Conservation (phyloP, 1,139 yeast genomes). For the Taphrina sp. region DNA sequence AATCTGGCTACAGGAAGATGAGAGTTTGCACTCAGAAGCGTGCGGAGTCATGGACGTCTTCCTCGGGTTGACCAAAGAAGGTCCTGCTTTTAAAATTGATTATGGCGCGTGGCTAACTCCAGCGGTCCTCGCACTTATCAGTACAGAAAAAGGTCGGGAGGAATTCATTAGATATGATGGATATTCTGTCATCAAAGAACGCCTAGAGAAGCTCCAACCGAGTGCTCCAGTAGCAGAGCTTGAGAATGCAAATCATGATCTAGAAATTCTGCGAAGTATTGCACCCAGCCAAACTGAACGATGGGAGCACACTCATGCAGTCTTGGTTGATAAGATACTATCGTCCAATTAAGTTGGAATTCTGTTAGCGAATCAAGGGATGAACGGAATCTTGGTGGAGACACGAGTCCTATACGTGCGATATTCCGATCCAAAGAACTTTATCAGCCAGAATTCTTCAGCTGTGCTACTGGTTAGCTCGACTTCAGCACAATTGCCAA, state of each 20-base stretch:
- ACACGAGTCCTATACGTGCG: constrained; percentile 53
- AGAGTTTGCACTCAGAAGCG: constrained; percentile 19
- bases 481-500: no score
- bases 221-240: background rate
- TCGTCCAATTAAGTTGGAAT: background rate
- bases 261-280: background rate
- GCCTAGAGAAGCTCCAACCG: background rate
- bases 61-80: constrained; percentile 11
- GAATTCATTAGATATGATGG: constrained; percentile 9
- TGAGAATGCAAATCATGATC: background rate
- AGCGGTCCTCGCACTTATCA: constrained; percentile 16
- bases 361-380: constrained; percentile 38
- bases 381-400: constrained; percentile 64
- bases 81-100: background rate
- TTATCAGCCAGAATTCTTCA: constrained; percentile 27
- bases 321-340: background rate
- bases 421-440: constrained; percentile 71
- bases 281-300: constrained; percentile 1
- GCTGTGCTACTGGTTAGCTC: constrained; percentile 21
- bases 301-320: constrained; percentile 3
- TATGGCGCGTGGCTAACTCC: constrained; percentile 27
- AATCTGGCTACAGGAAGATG: constrained; percentile 24
- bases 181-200: constrained; percentile 6
- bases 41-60: constrained; percentile 22
- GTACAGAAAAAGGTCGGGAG: constrained; percentile 24